Evolutionary conservation across 2,329 filamentous ascomycete species (phyloP).

Genomic region (Trichoderma lentiforme): DNA sequence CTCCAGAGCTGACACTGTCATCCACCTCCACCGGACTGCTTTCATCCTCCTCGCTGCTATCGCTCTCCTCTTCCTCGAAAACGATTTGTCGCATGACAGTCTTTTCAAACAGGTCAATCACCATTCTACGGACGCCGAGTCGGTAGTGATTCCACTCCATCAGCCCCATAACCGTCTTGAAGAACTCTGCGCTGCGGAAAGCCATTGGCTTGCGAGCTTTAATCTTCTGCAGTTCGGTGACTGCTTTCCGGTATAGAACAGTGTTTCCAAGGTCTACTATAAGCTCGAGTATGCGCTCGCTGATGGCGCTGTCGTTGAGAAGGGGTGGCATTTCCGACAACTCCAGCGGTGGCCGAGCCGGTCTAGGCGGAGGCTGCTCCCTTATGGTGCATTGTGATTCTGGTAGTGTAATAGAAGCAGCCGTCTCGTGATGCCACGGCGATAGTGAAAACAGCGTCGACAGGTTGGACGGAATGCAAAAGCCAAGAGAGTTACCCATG

Average conservation of each 20-base stretch:
- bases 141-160: slow-evolving; percentile 89
- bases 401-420: slow-evolving; percentile 46
- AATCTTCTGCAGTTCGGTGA: slow-evolving; percentile 75
- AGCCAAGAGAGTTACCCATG: slow-evolving; percentile 77
- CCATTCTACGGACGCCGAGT: slow-evolving; percentile 80
- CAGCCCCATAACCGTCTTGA: slow-evolving; percentile 79
- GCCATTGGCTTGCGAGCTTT: slow-evolving; percentile 70
- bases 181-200: slow-evolving; percentile 74
- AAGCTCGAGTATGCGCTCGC: slow-evolving; percentile 76
- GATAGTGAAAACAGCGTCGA: slow-evolving; percentile 71
- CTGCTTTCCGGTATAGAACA: slow-evolving; percentile 83
- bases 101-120: slow-evolving; percentile 93
- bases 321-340: slow-evolving; percentile 41
- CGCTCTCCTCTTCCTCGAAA: slow-evolving; percentile 58
- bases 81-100: slow-evolving; percentile 81
- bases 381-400: slow-evolving; percentile 52
- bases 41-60: slow-evolving; percentile 31
- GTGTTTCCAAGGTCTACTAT: slow-evolving; percentile 90
- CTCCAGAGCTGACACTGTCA: slow-evolving; percentile 42
- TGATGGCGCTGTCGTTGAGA: slow-evolving; percentile 62
- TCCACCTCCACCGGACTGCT: slow-evolving; percentile 55
- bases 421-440: slow-evolving; percentile 54
- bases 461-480: slow-evolving; percentile 80
- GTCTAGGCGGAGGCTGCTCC: slow-evolving; percentile 41
- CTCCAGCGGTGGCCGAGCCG: slow-evolving; percentile 42